phyloP scores from a whole-genome alignment of 495 filamentous ascomycete species.

The Lasiosphaeriaceae sp. region DNA sequence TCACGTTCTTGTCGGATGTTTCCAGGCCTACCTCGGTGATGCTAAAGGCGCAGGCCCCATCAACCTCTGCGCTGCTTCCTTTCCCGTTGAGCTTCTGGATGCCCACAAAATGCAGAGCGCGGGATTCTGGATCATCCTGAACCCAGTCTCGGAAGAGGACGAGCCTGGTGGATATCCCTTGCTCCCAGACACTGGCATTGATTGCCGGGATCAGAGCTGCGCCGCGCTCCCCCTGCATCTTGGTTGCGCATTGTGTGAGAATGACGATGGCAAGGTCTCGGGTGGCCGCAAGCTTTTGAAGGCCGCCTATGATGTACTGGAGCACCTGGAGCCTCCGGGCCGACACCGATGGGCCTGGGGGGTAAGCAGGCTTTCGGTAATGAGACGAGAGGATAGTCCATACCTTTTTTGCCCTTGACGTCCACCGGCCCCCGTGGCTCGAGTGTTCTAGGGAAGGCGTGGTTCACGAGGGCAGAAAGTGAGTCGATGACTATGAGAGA shows the following conservation, averaged over 20 bases:
- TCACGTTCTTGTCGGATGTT: not conserved
- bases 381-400: constrained; percentile 3
- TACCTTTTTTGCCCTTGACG: constrained; percentile 23
- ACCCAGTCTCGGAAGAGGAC: constrained; percentile 67
- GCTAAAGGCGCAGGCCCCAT: constrained; percentile 36
- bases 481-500: constrained; percentile 73
- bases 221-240: constrained; percentile 52
- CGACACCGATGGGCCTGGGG: constrained; percentile 28
- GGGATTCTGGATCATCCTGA: constrained; percentile 15
- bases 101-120: constrained; percentile 34
- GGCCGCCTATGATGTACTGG: constrained; percentile 42
- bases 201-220: constrained; percentile 71
- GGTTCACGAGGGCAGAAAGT: constrained; percentile 66
- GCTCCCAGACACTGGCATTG: constrained; percentile 67
- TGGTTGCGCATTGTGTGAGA: constrained; percentile 68
- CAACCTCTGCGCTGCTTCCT: constrained; percentile 16
- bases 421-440: constrained; percentile 18
- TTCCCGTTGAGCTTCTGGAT: constrained; percentile 46
- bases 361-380: not conserved
- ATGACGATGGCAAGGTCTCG: constrained; percentile 64
- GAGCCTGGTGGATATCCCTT: constrained; percentile 59
- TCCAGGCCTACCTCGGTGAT: constrained; percentile 33
- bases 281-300: constrained; percentile 67
- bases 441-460: constrained; percentile 58
- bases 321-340: constrained; percentile 41